These are phyloP conservation scores for Setaria italica DNA, from an alignment of 202 grass and related monocot species.

Conservation along the genomic window DNA sequence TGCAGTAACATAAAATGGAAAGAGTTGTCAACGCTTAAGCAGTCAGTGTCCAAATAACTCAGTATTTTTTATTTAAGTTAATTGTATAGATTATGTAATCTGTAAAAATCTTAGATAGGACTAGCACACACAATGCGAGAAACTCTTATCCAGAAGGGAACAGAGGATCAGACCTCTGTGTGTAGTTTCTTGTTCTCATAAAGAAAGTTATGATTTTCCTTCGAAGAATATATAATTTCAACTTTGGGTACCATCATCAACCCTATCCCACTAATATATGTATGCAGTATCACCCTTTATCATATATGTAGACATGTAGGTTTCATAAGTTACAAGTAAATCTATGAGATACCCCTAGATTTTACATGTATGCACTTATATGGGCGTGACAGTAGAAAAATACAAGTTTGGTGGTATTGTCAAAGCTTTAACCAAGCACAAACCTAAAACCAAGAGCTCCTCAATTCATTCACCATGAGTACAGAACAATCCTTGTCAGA, in stretches of 20 bases:
- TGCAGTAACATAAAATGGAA: neutral
- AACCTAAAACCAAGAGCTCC: neutral
- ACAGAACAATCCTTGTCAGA: neutral
- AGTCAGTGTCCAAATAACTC: neutral
- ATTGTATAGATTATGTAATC: neutral
- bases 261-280: too few species aligned
- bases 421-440: neutral
- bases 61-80: neutral
- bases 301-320: neutral
- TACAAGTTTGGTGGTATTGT: neutral
- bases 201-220: too few species aligned
- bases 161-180: neutral
- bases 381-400: neutral
- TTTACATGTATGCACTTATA: neutral
- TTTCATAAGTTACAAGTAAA: conserved; percentile 1
- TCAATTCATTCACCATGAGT: conserved; percentile 22
- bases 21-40: neutral
- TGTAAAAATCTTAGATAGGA: neutral
- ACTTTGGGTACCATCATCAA: neutral
- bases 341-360: neutral
- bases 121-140: neutral
- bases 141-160: neutral
- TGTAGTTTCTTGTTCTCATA: neutral
- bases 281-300: neutral
- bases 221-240: neutral